phyloP scores from a whole-genome alignment of 129 eudicot species.

The Saussurea involucrata region DNA sequence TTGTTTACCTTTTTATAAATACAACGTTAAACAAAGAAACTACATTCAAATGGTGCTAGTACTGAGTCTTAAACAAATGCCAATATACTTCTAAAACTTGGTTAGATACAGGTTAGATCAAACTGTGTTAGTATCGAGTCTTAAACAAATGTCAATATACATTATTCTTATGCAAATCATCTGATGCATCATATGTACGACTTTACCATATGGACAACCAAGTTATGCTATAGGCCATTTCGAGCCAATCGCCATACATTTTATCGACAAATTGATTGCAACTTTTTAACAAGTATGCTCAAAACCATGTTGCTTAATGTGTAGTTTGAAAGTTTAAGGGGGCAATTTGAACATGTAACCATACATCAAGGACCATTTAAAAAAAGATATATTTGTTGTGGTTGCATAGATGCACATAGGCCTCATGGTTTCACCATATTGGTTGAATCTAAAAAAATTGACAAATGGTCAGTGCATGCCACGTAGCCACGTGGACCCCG shows the following conservation, averaged over 20 bases:
- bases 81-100: not conserved
- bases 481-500: constrained; percentile 45
- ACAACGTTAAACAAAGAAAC: not conserved
- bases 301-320: not conserved
- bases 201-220: not conserved
- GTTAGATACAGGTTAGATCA: not conserved
- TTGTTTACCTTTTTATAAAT: not conserved
- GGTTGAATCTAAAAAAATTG: constrained; percentile 24
- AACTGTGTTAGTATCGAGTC: no score
- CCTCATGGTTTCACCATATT: constrained; percentile 22
- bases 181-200: not conserved
- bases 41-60: not conserved
- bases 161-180: not conserved
- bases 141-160: no score
- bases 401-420: constrained; percentile 16
- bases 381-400: constrained; percentile 5
- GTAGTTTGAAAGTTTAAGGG: not conserved
- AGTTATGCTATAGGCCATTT: not conserved
- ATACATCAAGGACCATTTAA: not conserved
- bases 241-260: not conserved
- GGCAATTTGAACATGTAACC: not conserved
- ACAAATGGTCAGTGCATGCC: constrained; percentile 42
- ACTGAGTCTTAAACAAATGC: not conserved
- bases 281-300: not conserved
- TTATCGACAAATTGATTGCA: not conserved